Evolutionary conservation across 495 filamentous ascomycete genomes (phyloP), one percentile per base, ranked within the genome.

Genomic region (Xylaria bambusicola): DNA sequence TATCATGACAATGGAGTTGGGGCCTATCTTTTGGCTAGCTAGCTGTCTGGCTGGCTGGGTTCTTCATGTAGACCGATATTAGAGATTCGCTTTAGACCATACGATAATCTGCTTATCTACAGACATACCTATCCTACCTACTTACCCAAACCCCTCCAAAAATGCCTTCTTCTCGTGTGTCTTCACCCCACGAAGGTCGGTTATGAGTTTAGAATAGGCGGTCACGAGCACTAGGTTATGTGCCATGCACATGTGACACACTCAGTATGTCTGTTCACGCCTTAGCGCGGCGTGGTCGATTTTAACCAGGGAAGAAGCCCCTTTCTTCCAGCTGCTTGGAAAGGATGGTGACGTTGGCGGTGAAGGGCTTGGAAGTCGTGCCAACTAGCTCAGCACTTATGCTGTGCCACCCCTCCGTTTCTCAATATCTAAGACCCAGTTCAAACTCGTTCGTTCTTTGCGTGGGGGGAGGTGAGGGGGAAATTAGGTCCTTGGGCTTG

Each of bases 341-440:
- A 27, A 54, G 29, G 42, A 4, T 9, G 36, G 20, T 10, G 17
- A 21, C 13, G 26, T 54, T 42, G 38, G 52, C 52, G 52, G 52
- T 54, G 52, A 54, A 54, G 38, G 20, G 52, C n/a, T 13, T n/a
- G 12, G 35, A 41, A 7, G 41, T 27, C 23, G 2, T 26, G 33
- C 33, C n/a, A 20, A 24, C 41, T 8, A 44, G 26, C 36, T 54
- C 52, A 54, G 52, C 52, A 42, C 52, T 54, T 54, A 54, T 54
- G 52, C 21, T 36, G 52, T 54, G 38, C 9, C 26, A 54, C 52
- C 38, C 38, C 35, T n/a, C 36, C 5, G n/a, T n/a, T n/a, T n/a
- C n/a, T n/a, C n/a, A n/a, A n/a, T n/a, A n/a, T n/a, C n/a, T 15
- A 40, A 49, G 23, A 49, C 29, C 29, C 2, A n/a, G n/a, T n/a